Percentiles rank a stretch among this genome's conserved stretches.
These are phyloP conservation scores for Nicotiana attenuata DNA, from an alignment of 257 asterid species.

Conservation along the genomic window DNA sequence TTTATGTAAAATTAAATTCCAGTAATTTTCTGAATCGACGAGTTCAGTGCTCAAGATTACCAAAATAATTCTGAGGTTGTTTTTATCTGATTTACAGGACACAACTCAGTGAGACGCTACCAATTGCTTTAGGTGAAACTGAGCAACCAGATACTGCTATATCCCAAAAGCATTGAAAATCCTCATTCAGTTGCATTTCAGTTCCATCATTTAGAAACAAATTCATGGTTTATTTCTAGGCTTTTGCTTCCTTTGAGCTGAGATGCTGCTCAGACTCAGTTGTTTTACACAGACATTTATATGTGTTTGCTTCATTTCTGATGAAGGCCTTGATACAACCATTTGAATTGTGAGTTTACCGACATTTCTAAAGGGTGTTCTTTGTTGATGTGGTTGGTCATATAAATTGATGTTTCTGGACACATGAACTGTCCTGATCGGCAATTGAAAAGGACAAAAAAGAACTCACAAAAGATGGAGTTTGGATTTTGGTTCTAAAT, in stretches of 20 bases:
- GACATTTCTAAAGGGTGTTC: neutral
- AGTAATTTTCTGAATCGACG: neutral
- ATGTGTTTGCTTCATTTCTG: neutral
- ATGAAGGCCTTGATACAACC: neutral
- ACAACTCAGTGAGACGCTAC: constrained; percentile 19
- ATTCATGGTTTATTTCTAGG: neutral
- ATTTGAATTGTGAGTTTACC: neutral
- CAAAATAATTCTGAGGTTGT: neutral
- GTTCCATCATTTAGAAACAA: neutral
- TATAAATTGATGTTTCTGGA: neutral
- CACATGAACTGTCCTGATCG: neutral
- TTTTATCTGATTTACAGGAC: constrained; percentile 19
- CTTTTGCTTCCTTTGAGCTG: neutral
- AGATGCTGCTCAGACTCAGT: neutral
- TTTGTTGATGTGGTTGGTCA: neutral
- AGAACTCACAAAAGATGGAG: neutral
- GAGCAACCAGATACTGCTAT: constrained; percentile 30
- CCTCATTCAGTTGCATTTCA: neutral
- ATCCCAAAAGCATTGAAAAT: constrained; percentile 18
- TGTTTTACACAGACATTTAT: neutral
- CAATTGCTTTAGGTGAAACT: constrained; percentile 15
- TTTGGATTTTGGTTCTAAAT: neutral
- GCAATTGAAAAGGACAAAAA: no score
- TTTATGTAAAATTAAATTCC: neutral
- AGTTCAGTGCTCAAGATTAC: neutral